Evolutionary conservation across 116 monocot genomes (phyloP).

Genomic region (Trichopus zeylanicus): DNA sequence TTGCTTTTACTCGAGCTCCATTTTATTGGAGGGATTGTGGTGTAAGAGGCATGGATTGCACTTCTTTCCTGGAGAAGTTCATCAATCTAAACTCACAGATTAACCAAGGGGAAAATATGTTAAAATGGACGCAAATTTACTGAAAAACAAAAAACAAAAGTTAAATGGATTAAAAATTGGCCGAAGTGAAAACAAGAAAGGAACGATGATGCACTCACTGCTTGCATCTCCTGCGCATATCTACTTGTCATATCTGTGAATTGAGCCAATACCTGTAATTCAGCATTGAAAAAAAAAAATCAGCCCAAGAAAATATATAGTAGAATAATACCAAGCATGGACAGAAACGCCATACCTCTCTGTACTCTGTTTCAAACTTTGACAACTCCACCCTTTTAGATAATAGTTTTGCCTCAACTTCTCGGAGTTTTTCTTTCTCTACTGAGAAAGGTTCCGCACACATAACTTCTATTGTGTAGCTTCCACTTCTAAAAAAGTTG

Average conservation of each 20-base stretch:
- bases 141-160: too few relatives aligned
- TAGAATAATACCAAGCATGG: neutral
- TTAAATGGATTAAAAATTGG: neutral
- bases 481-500: conserved; percentile 84
- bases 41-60: conserved; percentile 70
- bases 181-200: neutral
- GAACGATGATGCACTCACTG: conserved; percentile 38
- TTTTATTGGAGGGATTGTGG: conserved; percentile 37
- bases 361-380: conserved; percentile 88
- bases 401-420: conserved; percentile 71
- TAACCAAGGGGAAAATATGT: neutral
- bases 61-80: conserved; percentile 77
- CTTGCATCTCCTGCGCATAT: conserved; percentile 84
- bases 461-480: conserved; percentile 72
- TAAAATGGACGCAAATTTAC: too few relatives aligned
- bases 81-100: conserved; percentile 48
- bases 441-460: conserved; percentile 65
- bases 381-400: conserved; percentile 75
- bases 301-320: neutral
- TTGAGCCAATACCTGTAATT: conserved; percentile 62
- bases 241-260: conserved; percentile 89
- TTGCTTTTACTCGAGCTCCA: conserved; percentile 50
- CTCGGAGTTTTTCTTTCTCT: conserved; percentile 67
- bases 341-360: conserved; percentile 43
- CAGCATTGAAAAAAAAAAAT: neutral